These are phyloP conservation scores for Tolypocladium ophioglossoides DNA, from an alignment of 2,329 filamentous ascomycete genomes.

Conservation along the genomic window DNA sequence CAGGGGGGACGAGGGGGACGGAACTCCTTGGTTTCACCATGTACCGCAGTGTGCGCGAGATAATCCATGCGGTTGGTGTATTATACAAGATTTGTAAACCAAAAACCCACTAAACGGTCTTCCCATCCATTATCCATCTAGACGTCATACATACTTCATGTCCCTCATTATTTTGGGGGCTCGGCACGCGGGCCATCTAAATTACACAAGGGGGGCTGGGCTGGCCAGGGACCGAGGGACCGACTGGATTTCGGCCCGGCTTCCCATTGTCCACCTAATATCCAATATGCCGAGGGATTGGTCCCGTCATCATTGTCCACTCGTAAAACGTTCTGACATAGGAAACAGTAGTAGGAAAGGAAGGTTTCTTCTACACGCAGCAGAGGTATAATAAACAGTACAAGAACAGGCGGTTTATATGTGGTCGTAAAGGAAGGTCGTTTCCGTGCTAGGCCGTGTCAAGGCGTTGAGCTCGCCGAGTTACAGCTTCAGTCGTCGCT, in stretches of 20 bases:
- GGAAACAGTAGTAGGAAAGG: background rate
- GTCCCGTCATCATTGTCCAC: background rate
- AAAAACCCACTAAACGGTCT: background rate
- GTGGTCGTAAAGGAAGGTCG: slow-evolving; percentile 3
- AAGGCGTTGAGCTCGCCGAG: background rate
- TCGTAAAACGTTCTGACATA: background rate
- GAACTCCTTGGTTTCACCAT: no score
- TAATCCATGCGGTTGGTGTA: background rate
- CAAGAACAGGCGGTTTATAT: background rate
- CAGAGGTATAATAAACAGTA: background rate
- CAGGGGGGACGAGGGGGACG: no score
- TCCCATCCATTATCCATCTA: background rate
- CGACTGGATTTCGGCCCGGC: background rate
- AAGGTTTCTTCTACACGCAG: background rate
- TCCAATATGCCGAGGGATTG: background rate
- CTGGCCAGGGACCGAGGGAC: background rate
- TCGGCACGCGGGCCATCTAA: background rate
- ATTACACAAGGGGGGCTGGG: background rate
- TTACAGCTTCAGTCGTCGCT: slow-evolving; percentile 24
- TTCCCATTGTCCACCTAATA: background rate
- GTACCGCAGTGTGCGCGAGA: background rate
- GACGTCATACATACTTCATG: background rate
- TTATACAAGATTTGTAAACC: background rate
- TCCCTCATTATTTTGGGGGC: background rate
- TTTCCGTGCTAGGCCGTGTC: slow-evolving; percentile 1